Conservation (phyloP, 768 basidiomycete species). For the Tylopilus cervinicoccineus region DNA sequence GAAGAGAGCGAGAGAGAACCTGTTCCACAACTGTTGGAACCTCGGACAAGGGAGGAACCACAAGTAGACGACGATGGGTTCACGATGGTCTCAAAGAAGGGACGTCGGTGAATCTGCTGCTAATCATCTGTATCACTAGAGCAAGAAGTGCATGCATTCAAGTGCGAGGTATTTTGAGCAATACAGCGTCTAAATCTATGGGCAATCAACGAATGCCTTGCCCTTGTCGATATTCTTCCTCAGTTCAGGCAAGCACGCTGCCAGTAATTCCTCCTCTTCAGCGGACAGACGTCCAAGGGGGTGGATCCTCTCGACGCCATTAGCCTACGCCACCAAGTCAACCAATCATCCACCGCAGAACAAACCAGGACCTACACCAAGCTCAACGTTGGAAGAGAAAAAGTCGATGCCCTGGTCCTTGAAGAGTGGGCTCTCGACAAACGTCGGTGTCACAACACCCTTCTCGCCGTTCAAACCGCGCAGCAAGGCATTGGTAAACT, state of each 20-base stretch:
- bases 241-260: constrained; percentile 85
- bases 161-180: constrained; percentile 20
- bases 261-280: constrained; percentile 82
- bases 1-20: constrained; percentile 45
- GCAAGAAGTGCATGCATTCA: constrained; percentile 7
- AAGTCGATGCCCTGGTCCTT: constrained; percentile 84
- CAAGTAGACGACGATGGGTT: constrained; percentile 93
- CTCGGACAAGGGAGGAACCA: constrained; percentile 45
- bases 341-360: neutral
- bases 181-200: constrained; percentile 24
- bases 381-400: constrained; percentile 93
- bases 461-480: constrained; percentile 65
- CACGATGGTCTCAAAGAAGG: constrained; percentile 66
- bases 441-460: constrained; percentile 72
- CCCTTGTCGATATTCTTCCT: constrained; percentile 99
- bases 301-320: constrained; percentile 93
- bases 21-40: constrained; percentile 51
- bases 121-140: neutral
- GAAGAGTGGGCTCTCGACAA: constrained; percentile 86
- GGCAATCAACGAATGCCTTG: constrained; percentile 60
- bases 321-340: constrained; percentile 39
- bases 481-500: constrained; percentile 58
- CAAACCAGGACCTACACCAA: constrained; percentile 62
- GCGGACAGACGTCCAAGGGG: constrained; percentile 74
- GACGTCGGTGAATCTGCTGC: constrained; percentile 33